Conservation (phyloP, 2,329 filamentous ascomycete species). For the Epichloe aotearoae region DNA sequence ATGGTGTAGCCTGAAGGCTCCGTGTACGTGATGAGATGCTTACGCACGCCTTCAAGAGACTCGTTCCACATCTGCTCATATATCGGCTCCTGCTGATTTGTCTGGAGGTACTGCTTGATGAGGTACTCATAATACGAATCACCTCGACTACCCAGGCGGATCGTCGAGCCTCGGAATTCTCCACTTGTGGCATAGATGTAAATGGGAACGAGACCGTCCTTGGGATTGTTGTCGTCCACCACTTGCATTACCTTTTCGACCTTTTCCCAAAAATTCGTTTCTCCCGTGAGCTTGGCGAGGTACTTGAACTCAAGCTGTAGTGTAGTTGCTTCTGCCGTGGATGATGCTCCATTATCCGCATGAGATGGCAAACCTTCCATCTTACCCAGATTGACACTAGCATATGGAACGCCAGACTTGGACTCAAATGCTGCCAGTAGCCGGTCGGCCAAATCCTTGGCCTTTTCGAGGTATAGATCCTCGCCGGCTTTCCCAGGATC, state of each 20-base stretch:
- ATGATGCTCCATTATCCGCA: conserved; percentile 73
- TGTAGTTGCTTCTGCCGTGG: conserved; percentile 84
- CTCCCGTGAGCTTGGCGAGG: conserved; percentile 83
- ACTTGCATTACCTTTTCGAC: conserved; percentile 86
- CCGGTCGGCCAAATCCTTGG: conserved; percentile 80
- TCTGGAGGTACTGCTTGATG: conserved; percentile 96
- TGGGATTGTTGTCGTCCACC: conserved; percentile 65
- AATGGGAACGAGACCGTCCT: conserved; percentile 82
- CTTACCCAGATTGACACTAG: conserved; percentile 77
- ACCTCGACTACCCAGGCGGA: conserved; percentile 82
- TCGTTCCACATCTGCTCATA: conserved; percentile 94
- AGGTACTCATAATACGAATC: conserved; percentile 99
- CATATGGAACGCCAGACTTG: conserved; percentile 72
- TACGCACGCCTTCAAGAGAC: conserved; percentile 70
- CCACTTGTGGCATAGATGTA: conserved; percentile 73
- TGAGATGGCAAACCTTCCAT: conserved; percentile 69
- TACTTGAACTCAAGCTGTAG: conserved; percentile 97
- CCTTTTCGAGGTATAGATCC: conserved; percentile 92
- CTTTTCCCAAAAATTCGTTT: conserved; percentile 82
- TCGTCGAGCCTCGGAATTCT: conserved; percentile 69
- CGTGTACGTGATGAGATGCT: conserved; percentile 85
- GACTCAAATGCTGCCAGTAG: conserved; percentile 82
- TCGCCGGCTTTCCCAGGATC: conserved; percentile 63
- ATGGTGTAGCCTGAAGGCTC: conserved; percentile 71
- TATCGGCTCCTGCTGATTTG: conserved; percentile 68